Conservation (phyloP, 306 rosid genomes). For the Rubus parviflorus region DNA sequence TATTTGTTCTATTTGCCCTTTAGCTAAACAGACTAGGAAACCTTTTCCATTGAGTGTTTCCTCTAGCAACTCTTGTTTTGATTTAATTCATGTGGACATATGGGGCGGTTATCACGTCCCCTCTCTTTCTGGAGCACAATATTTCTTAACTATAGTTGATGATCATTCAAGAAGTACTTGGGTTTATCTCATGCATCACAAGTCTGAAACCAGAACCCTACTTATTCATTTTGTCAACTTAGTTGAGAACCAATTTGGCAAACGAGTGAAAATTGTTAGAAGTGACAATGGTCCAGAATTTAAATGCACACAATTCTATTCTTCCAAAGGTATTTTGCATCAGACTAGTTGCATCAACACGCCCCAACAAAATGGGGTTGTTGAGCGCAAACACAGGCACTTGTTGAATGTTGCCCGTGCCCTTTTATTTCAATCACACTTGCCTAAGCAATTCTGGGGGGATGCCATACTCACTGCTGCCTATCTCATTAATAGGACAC, state of each 20-base stretch:
- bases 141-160: not conserved
- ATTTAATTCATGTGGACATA: not conserved
- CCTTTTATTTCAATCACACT: not conserved
- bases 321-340: not conserved
- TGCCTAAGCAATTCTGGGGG: constrained; percentile 2
- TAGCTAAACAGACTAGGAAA: not conserved
- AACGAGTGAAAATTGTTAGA: not conserved
- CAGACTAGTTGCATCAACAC: constrained; percentile 12
- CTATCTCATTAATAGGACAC: constrained; percentile 9
- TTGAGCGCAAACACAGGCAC: constrained; percentile 1
- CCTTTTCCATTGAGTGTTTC: not conserved
- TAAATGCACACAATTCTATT: not conserved
- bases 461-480: not conserved
- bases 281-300: constrained; percentile 15
- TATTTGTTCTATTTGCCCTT: not conserved
- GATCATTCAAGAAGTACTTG: not conserved
- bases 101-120: not conserved
- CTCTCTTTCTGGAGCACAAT: not conserved
- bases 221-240: not conserved
- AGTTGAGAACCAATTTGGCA: not conserved
- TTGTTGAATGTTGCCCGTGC: constrained; percentile 6
- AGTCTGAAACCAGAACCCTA: not conserved
- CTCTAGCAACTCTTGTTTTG: not conserved
- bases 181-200: not conserved
- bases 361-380: constrained; percentile 6